Base-by-base conservation (phyloP, 2,329 filamentous ascomycete species). In the Epichloe amarillans region DNA sequence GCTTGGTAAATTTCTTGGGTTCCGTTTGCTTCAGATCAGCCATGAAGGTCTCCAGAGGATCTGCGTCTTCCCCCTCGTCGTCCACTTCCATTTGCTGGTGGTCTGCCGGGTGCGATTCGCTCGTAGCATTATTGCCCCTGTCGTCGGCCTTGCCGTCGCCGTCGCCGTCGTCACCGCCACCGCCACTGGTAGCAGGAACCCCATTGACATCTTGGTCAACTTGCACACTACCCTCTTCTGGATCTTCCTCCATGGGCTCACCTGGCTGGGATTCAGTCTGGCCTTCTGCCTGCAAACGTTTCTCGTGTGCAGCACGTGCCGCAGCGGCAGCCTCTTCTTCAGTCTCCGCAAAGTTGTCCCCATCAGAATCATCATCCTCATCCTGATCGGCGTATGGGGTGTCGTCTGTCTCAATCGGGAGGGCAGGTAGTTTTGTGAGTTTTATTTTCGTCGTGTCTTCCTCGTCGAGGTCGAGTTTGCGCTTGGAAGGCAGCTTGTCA, bases 1-100 rank as follows among this genome's bases (percentile, higher is more conserved):
- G 46, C 42, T 61, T 64, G 41, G 54, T 52, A n/a, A 63, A 60
- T 47, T 65, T 66, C 49, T 67, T 70, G 54, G 76, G 66, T 50
- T 80, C 75, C 3, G 85, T 67, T 39, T 76, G 66, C 50, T 76
- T 73, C 15, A 82, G 73, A 54, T 77, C 80, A 49, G 82, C 84
- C 93, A 98, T 98, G 71, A 94, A 98, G n/a, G 89, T 91, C 69
- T 98, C 93, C 38, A 98, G 73, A 7, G 93, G 88, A 64, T 98
- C 93, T 37, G 93, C 70, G 44, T 89, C 75, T 35, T 69, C 67
- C 51, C 68, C 65, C 11, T 89, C 86, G 52, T 87, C 82, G 57
- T 82, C 80, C 53, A 80, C 68, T 30, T 81, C 74, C 78, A 83
- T 83, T 36, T 82, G 83, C 36, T 69, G 61, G 36, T 76, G 73